Evolutionary conservation across 768 basidiomycete genomes (phyloP), one percentile per base, ranked within the genome.

Genomic region (Coprinopsis sp.): DNA sequence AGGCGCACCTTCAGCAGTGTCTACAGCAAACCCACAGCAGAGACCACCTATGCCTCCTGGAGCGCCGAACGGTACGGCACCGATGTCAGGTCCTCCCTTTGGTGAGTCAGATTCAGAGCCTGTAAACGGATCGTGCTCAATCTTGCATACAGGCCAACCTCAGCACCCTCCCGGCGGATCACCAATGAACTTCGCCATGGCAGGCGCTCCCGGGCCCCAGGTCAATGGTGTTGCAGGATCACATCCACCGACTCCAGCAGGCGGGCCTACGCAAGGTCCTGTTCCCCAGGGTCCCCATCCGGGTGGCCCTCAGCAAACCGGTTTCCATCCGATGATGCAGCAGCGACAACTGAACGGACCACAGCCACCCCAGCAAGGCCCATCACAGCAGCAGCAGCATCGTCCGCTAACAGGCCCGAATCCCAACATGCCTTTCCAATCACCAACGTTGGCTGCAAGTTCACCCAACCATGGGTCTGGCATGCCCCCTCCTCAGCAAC

Each of bases 391-490:
- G 6, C 49, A 51, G 14, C 53, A 54, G 39, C 41, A 47, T 33
- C 50, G 54, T 31, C 29, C 47, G 33, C 19, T 50, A 39, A 39
- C 50, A 47, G 29, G 51, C 28, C 42, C 38, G 45, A 44, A 47
- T 48, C 39, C 31, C 42, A 38, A 42, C 39, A 11, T 74, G 12
- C 75, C 77, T 7, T 85, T 80, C 60, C 79, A 74, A 33, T 84
- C 82, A 18, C 84, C 84, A 3, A 81, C 76, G 2, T 81, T 85
- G 48, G 48, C 19, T 63, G 69, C 79, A 2, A 74, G 77, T 41
- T 81, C 82, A 3, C 76, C 79, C 37, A 59, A 58, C 6, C 63
- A 64, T 42, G 51, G 51, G 16, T 25, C 36, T 14, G 36, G 37
- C 6, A 43, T 44, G 33, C 55, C 60, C 39, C 38, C 51, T 38